Evolutionary conservation across 2,329 filamentous ascomycete species (phyloP).

Genomic region (Penicillium sp.): DNA sequence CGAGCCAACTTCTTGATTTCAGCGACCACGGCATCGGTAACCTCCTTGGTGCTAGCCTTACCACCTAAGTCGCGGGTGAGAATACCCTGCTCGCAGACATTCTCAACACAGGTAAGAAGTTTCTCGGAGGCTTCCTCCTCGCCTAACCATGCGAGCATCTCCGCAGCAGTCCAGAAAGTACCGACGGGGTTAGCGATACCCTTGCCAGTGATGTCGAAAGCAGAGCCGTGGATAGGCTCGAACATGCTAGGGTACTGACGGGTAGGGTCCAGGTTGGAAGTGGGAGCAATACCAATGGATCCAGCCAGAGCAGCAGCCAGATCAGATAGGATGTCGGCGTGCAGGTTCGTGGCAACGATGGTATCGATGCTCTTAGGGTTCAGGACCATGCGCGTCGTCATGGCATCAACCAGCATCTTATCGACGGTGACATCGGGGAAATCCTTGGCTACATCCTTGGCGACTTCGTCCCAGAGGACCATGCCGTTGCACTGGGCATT

Average conservation of each 20-base stretch:
- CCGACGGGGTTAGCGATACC: slow-evolving; percentile 58
- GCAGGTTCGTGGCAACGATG: slow-evolving; percentile 59
- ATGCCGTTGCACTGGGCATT: slow-evolving; percentile 63
- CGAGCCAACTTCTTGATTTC: slow-evolving; percentile 46
- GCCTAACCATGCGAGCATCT: slow-evolving; percentile 63
- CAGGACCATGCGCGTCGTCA: slow-evolving; percentile 60
- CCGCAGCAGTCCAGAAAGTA: slow-evolving; percentile 65
- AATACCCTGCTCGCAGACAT: slow-evolving; percentile 52
- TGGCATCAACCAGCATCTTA: slow-evolving; percentile 64
- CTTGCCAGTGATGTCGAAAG: slow-evolving; percentile 60
- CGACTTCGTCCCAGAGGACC: slow-evolving; percentile 64
- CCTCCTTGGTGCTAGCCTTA: slow-evolving; percentile 51
- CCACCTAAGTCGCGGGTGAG: slow-evolving; percentile 59
- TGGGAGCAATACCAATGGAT: slow-evolving; percentile 67
- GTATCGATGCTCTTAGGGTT: slow-evolving; percentile 58
- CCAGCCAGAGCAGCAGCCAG: slow-evolving; percentile 65
- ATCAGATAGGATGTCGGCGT: slow-evolving; percentile 65
- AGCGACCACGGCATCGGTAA: slow-evolving; percentile 54
- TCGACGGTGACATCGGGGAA: slow-evolving; percentile 58
- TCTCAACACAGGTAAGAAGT: slow-evolving; percentile 57
- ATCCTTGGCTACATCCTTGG: slow-evolving; percentile 50
- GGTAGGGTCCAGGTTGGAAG: slow-evolving; percentile 62
- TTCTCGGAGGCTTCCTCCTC: slow-evolving; percentile 52
- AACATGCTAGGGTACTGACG: slow-evolving; percentile 58
- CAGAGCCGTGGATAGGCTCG: slow-evolving; percentile 60